Evolutionary conservation across 2,329 filamentous ascomycete genomes (phyloP).

Genomic region (Botrytis fabae): DNA sequence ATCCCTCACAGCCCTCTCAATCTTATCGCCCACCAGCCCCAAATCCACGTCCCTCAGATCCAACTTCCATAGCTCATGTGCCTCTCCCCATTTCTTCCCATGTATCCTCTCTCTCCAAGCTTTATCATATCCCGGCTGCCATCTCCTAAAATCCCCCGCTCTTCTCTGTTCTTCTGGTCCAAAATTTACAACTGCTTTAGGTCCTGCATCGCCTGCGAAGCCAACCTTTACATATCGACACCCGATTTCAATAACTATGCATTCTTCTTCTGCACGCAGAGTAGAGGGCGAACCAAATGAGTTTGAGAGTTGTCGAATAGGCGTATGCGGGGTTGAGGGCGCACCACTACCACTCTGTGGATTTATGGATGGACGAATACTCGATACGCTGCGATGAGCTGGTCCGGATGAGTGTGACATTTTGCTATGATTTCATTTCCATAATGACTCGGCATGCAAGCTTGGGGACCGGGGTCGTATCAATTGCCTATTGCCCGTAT

Average conservation of each 20-base stretch:
- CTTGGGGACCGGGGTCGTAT: slow-evolving; percentile 2
- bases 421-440: slow-evolving; percentile 23
- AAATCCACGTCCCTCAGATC: slow-evolving; percentile 74
- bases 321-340: slow-evolving; percentile 60
- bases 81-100: slow-evolving; percentile 59
- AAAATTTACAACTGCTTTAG: slow-evolving; percentile 70
- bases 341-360: slow-evolving; percentile 30
- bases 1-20: slow-evolving; percentile 80
- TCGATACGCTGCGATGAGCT: slow-evolving; percentile 59
- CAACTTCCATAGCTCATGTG: slow-evolving; percentile 74
- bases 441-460: slow-evolving; percentile 23
- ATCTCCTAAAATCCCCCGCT: slow-evolving; percentile 77
- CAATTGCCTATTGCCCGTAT: slow-evolving; percentile 19
- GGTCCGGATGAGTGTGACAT: slow-evolving; percentile 43
- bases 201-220: slow-evolving; percentile 79
- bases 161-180: slow-evolving; percentile 74
- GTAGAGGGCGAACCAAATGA: slow-evolving; percentile 60
- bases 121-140: slow-evolving; percentile 55
- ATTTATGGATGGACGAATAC: slow-evolving; percentile 47
- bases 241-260: slow-evolving; percentile 80
- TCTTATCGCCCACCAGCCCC: slow-evolving; percentile 78
- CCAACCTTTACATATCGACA: slow-evolving; percentile 77
- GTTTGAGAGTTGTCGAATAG: slow-evolving; percentile 52
- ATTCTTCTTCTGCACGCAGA: slow-evolving; percentile 76
- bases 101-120: slow-evolving; percentile 50